Evolutionary conservation across 345 rosid genomes (phyloP), one percentile per base, ranked within the genome.

Genomic region (Arabidopsis arenosa): DNA sequence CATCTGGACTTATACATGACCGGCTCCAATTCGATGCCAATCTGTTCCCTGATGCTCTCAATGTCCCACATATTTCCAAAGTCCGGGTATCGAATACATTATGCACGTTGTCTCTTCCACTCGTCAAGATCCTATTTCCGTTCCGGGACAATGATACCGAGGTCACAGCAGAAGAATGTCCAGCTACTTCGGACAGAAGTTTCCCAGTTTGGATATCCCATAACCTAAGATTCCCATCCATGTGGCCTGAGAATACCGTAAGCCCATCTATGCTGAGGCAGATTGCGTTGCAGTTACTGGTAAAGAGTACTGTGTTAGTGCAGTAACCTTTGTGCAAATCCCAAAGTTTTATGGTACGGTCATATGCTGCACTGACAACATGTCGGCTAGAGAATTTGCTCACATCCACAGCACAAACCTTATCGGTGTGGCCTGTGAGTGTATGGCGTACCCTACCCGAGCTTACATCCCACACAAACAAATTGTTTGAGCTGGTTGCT

Each of bases 301-400:
- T 85, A 72, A 88, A 95, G 61, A 95, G 84, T 63, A 95, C 88
- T 0, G 99, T 95, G 89, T 84, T 92, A 13, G 86, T 87, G 85
- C 99, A 95, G 83, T 88, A 92, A 68, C 99, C 99, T 77, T 90
- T 95, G 65, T 85, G 99, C 85, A 95, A 70, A 84, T 95, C 97
- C 99, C 98, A 95, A 26, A 95, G 77, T 79, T 95, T 95, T 73
- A 95, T 89, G 1, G 97, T 92, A n/a, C 99, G 94, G 73, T 92
- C 97, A 83, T 95, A 92, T 54, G 96, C 97, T 43, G 98, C 89
- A 76, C 99, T 95, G 26, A 88, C 90, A 17, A 89, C 90, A 76
- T 90, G 86, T 35, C 96, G 92, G 79, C 94, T 86, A 0, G 99
- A 92, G 71, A 88, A 79, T 73, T 88, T 92, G 90, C 96, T 88